Base-by-base conservation (phyloP, 176 grass and related monocot genomes). In the Cocos nucifera region DNA sequence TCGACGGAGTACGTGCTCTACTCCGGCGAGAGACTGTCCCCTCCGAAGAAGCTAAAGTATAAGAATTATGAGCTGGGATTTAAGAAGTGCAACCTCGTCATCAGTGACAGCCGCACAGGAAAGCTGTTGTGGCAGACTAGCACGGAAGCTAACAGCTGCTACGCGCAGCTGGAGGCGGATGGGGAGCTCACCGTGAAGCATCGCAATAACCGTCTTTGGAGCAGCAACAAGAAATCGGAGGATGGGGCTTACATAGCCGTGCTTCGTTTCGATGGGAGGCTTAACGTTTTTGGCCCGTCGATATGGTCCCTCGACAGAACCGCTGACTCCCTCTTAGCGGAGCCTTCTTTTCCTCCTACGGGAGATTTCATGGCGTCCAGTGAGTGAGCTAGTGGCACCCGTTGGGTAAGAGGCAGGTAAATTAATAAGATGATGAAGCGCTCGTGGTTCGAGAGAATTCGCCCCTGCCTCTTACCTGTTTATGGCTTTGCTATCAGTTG, bases 251-350 rank as follows among this genome's bases (percentile, higher is more conserved):
- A 65, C 44, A 25, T 65, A 19, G 62, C 44, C 0, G 62, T 65
- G 19, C 62, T 65, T 51, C 62, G 62, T 22, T 51, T 50, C 20
- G 62, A 65, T 10, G 62, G 62, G 62, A 65, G 48, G 62, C 48
- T 65, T 51, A 14, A 65, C 22, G 48, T 65, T n/a, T 65, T 51
- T 24, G 62, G 62, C 19, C 62, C 62, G 19, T 24, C 25, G 18
- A 15, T 65, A 14, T 65, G 62, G 62, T 65, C 58, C 7, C 27
- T 30, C 12, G 58, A 61, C 0, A 29, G 5, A 3, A 8, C 4
- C 1, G 24, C 14, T 4, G 58, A 61, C 54, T 56, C 54, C 12
- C 17, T 1, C 5, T 35, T 61, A 15, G 5, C 12, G 25, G 23
- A 30, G 35, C 17, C 54, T 22, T 61, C 28, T 61, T 32, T 14